phyloP scores from a whole-genome alignment of 345 rosid species.

The Populus euphratica region DNA sequence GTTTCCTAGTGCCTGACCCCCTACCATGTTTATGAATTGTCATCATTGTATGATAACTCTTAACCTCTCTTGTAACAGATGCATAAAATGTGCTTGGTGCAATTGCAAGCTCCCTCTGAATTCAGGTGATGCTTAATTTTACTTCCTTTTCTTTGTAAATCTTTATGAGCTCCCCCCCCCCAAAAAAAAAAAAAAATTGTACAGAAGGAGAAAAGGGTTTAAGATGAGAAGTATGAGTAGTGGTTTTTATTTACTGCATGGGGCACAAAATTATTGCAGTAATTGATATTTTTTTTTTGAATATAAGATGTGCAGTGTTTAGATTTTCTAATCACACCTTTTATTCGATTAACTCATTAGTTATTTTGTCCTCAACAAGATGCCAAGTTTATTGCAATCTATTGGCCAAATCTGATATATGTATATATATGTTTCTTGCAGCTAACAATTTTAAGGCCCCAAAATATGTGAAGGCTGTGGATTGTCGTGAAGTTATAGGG shows the following conservation, averaged over 20 bases:
- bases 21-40: neutral
- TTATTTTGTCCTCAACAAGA: neutral
- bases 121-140: slow-evolving; percentile 2
- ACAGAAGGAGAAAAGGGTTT: neutral
- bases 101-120: neutral
- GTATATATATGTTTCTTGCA: neutral
- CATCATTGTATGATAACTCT: neutral
- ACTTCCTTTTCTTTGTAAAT: neutral
- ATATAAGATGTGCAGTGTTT: neutral
- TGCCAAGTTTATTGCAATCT: neutral
- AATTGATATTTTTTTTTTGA: no score
- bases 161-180: neutral
- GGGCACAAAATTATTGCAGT: neutral
- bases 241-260: neutral
- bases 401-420: neutral
- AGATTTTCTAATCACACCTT: neutral
- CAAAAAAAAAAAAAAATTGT: no score
- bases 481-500: neutral
- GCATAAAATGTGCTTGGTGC: neutral
- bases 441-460: neutral
- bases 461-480: neutral
- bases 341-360: neutral
- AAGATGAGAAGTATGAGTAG: neutral
- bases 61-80: neutral
- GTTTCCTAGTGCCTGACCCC: neutral